Conservation (phyloP, 2,329 filamentous ascomycete species). For the Colletotrichum lini region DNA sequence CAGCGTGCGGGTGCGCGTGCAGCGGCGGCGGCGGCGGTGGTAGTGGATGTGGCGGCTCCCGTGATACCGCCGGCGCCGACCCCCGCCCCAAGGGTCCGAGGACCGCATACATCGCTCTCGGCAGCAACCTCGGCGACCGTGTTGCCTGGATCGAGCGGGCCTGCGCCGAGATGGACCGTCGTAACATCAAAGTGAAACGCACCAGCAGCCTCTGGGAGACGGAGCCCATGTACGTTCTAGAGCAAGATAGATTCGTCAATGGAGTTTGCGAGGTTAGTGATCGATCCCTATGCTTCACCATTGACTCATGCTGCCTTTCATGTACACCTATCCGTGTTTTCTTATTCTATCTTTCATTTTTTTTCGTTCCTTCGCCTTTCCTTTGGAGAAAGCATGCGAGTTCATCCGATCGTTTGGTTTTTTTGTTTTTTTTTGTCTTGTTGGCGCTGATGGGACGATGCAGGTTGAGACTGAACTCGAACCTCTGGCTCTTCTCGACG, state of each 20-base stretch:
- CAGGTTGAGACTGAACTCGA: slow-evolving; percentile 86
- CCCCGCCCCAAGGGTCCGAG: slow-evolving; percentile 48
- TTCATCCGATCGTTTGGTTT: not conserved
- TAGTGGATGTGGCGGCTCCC: slow-evolving; percentile 36
- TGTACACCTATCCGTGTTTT: not conserved
- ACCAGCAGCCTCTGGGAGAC: slow-evolving; percentile 96
- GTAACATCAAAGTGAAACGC: slow-evolving; percentile 79
- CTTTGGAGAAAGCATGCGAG: not conserved
- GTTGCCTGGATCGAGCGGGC: slow-evolving; percentile 88
- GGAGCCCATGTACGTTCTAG: slow-evolving; percentile 93
- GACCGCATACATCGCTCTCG: slow-evolving; percentile 86
- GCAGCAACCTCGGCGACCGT: slow-evolving; percentile 92
- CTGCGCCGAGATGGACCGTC: slow-evolving; percentile 81
- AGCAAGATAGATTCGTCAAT: slow-evolving; percentile 92
- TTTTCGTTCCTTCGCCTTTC: not conserved
- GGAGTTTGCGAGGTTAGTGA: slow-evolving; percentile 87
- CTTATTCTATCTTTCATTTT: not conserved
- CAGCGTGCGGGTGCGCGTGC: slow-evolving; percentile 53
- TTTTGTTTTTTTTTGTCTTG: too few species aligned
- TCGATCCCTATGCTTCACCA: slow-evolving; percentile 6
- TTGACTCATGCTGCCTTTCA: not conserved
- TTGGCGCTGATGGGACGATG: slow-evolving; percentile 21
- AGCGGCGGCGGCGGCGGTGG: slow-evolving; percentile 48
- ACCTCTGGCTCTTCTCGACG: slow-evolving; percentile 82
- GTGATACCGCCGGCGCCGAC: slow-evolving; percentile 23